Evolutionary conservation across 352 stramenopile species (phyloP), one percentile per base, ranked within the genome.

Genomic region (Globisporangium splendens): DNA sequence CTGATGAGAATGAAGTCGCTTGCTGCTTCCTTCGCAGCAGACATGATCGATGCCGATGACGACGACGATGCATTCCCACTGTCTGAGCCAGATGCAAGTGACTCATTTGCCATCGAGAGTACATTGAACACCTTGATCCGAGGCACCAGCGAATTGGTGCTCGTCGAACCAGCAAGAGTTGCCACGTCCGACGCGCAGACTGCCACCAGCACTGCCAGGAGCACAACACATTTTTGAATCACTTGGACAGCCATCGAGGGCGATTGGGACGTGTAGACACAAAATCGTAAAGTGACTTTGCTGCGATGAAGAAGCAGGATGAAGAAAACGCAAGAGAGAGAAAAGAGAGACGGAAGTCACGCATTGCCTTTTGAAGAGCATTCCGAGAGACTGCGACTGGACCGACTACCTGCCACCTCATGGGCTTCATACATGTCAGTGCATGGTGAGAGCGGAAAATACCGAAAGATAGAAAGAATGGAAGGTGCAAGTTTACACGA

Each of bases 1-100:
- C 52, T 51, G n/a, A 56, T n/a, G 13, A 65, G 22, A 20, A 65
- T 54, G 24, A 65, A 65, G 52, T 65, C 59, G 39, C 51, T 65
- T 28, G 51, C 50, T 18, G 54, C 54, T 17, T 49, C 24, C 38
- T 51, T 56, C 13, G 56, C 28, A 12, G 35, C 38, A 18, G n/a
- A 50, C 41, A 21, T 8, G 22, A 54, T 22, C 21, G 35, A 14
- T 22, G 28, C 28, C 24, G 24, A 31, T 3, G 50, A 48, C 13
- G 51, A 22, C 1, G 38, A 22, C 53, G 20, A 38, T 2, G 43
- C 28, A n/a, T 8, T 35, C 28, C 28, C 28, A 35, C 3, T 35
- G 1, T 5, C 24, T 6, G 33, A 20, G 12, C 20, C 21, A 17
- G 46, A 57, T 14, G 39, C 12, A n/a, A n/a, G 12, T n/a, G 39